phyloP scores from a whole-genome alignment of 2,329 filamentous ascomycete genomes.

The Aureobasidium namibiae region DNA sequence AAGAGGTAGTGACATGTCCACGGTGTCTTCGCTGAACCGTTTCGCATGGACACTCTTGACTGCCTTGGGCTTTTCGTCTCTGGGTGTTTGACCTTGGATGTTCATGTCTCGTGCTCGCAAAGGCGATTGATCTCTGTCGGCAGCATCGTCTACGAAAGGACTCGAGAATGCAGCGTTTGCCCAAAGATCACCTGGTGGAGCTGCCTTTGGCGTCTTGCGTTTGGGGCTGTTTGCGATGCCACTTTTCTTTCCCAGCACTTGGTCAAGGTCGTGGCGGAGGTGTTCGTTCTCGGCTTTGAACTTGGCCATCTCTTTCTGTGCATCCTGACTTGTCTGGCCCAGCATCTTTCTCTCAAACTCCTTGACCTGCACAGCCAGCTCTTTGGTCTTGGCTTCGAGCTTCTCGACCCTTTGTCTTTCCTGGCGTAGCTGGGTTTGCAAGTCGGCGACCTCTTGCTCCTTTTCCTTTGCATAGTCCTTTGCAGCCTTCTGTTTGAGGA shows the following conservation, averaged over 20 bases:
- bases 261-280: conserved; percentile 4
- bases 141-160: conserved; percentile 2
- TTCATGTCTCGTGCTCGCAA: conserved; percentile 10
- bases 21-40: background rate
- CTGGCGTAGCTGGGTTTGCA: conserved; percentile 57
- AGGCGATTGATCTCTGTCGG: conserved; percentile 4
- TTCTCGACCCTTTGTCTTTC: conserved; percentile 57
- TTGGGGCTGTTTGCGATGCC: background rate
- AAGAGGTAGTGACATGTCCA: conserved; percentile 2
- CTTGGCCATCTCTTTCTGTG: background rate
- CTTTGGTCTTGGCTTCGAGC: conserved; percentile 56
- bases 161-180: conserved; percentile 5
- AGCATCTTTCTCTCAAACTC: conserved; percentile 28
- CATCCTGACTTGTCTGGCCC: background rate
- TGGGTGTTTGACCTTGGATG: background rate
- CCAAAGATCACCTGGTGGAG: conserved; percentile 8
- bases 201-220: conserved; percentile 1
- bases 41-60: background rate
- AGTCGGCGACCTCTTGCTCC: conserved; percentile 59
- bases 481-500: conserved; percentile 71
- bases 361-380: conserved; percentile 52
- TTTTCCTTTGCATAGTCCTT: conserved; percentile 74
- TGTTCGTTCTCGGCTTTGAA: background rate
- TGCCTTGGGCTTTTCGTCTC: background rate
- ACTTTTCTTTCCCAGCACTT: background rate